phyloP scores from a whole-genome alignment of 768 basidiomycete genomes.

The Tricholoma flavovirens region DNA sequence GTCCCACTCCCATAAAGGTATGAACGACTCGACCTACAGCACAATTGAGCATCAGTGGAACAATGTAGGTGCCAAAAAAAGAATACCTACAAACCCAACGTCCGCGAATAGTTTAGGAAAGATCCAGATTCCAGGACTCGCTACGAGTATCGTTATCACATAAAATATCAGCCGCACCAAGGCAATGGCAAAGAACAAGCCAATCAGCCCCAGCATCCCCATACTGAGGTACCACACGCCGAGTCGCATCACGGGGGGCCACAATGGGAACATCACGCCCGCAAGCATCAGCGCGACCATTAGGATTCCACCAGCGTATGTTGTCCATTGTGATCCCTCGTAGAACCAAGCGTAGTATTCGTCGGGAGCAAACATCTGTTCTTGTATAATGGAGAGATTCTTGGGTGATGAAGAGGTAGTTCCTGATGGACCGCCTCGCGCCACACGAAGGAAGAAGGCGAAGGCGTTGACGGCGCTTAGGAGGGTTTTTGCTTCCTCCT shows the following conservation, averaged over 20 bases:
- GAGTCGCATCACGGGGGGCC: conserved; percentile 88
- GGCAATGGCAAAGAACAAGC: conserved; percentile 84
- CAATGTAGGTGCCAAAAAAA: not conserved
- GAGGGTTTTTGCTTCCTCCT: conserved; percentile 66
- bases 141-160: conserved; percentile 81
- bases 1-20: conserved; percentile 97
- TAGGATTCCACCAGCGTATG: conserved; percentile 80
- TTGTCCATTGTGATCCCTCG: conserved; percentile 90
- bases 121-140: conserved; percentile 94
- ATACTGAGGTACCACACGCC: conserved; percentile 96
- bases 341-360: conserved; percentile 98
- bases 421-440: conserved; percentile 64
- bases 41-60: not conserved
- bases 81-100: conserved; percentile 86
- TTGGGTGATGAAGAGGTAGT: conserved; percentile 73
- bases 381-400: conserved; percentile 69
- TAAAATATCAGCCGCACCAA: conserved; percentile 91
- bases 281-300: conserved; percentile 95
- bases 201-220: conserved; percentile 81
- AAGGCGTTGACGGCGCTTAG: conserved; percentile 70
- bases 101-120: conserved; percentile 98
- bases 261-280: conserved; percentile 98
- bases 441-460: conserved; percentile 91
- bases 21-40: conserved; percentile 91
- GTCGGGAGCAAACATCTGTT: conserved; percentile 71